Evolutionary conservation across 352 stramenopile species (phyloP).

Genomic region (Globisporangium paddicum): DNA sequence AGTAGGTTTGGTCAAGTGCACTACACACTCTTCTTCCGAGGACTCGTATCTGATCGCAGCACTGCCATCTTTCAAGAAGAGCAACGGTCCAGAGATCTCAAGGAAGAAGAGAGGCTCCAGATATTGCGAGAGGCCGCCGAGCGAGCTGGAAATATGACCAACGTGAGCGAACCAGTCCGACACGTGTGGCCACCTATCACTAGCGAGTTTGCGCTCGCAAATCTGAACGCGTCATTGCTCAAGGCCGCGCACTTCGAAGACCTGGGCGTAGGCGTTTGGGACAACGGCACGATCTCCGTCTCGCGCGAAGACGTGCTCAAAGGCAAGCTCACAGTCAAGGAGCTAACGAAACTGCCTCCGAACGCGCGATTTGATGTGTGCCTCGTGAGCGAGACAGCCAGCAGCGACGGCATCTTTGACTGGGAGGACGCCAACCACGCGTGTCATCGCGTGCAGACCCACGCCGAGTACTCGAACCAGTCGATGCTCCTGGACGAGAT

Average conservation of each 20-base stretch:
- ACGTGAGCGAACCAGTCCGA: constrained; percentile 8
- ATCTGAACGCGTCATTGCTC: constrained; percentile 38
- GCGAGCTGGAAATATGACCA: constrained; percentile 6
- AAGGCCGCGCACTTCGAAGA: constrained; percentile 54
- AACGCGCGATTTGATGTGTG: constrained; percentile 76
- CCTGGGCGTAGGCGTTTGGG: constrained; percentile 57
- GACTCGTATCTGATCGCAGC: constrained; percentile 34
- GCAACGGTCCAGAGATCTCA: background rate
- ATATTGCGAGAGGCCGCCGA: constrained; percentile 1
- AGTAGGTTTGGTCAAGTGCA: constrained; percentile 66
- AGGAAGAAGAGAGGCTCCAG: constrained; percentile 13
- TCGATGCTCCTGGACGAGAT: constrained; percentile 57
- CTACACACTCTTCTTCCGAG: constrained; percentile 71
- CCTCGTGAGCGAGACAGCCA: constrained; percentile 62
- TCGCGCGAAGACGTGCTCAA: constrained; percentile 63
- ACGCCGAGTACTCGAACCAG: constrained; percentile 79
- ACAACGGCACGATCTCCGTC: constrained; percentile 70
- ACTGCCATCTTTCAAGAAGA: constrained; percentile 9
- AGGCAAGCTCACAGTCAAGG: constrained; percentile 42
- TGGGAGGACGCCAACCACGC: constrained; percentile 25
- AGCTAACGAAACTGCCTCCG: constrained; percentile 53
- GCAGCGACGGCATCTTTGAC: constrained; percentile 60
- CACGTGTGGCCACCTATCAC: constrained; percentile 40
- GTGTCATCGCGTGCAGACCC: constrained; percentile 52
- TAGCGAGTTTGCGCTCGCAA: constrained; percentile 38